Percentiles rank a stretch among this genome's conserved stretches.
These are phyloP conservation scores for Metschnikowia bowlesiae DNA, from an alignment of 805 yeast genomes.

Conservation along the genomic window DNA sequence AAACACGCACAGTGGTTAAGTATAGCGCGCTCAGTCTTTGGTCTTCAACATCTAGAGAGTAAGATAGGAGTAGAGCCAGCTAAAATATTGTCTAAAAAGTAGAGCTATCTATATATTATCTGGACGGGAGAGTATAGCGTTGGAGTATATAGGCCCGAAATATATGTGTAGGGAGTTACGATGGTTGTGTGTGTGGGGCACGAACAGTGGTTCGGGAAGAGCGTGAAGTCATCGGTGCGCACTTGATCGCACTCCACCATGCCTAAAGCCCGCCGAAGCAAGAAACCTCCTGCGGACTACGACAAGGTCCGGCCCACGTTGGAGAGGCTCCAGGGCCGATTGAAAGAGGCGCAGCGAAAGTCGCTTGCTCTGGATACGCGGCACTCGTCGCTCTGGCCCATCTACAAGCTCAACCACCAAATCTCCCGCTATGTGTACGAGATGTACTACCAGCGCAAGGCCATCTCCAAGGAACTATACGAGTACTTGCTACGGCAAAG, in stretches of 20 bases:
- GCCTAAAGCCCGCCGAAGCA: conserved; percentile 7
- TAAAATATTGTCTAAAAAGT: too few relatives aligned
- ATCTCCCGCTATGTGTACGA: conserved; percentile 72
- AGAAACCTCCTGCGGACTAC: conserved; percentile 67
- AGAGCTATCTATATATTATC: too few relatives aligned
- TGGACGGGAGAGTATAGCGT: too few relatives aligned
- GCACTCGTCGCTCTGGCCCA: conserved; percentile 60
- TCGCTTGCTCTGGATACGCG: conserved; percentile 43
- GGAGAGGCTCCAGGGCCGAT: conserved; percentile 50
- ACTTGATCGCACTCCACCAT: neutral
- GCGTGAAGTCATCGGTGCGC: too few relatives aligned
- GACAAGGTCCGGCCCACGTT: conserved; percentile 64
- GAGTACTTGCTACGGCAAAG: conserved; percentile 67
- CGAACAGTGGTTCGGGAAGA: too few relatives aligned
- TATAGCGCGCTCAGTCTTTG: too few relatives aligned
- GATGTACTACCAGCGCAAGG: conserved; percentile 63
- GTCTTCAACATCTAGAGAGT: too few relatives aligned
- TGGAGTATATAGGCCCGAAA: too few relatives aligned
- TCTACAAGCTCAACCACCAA: conserved; percentile 67
- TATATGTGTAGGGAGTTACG: too few relatives aligned
- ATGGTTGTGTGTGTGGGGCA: too few relatives aligned
- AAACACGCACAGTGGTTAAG: too few relatives aligned
- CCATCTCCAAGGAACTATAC: conserved; percentile 64
- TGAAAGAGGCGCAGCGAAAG: conserved; percentile 45
- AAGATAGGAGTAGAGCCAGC: too few relatives aligned